Percentiles rank a stretch among this genome's conserved stretches.
Conservation (phyloP, 768 basidiomycete species). For the Omphalotus guepiniiformis region DNA sequence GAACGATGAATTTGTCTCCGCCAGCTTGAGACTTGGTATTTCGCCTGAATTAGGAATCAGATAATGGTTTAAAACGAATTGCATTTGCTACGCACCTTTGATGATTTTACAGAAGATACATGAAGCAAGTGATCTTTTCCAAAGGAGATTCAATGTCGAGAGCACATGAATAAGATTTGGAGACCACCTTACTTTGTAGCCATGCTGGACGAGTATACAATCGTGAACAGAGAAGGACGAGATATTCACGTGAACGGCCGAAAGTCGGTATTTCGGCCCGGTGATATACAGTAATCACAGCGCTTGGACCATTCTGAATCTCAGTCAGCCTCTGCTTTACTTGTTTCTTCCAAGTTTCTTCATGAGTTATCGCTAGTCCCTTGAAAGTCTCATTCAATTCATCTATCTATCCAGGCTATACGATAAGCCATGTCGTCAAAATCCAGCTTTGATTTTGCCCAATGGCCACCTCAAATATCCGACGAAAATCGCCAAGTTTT, state of each 20-base stretch:
- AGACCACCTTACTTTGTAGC: slow-evolving; percentile 10
- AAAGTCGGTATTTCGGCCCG: no score
- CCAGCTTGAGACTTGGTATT: slow-evolving; percentile 83
- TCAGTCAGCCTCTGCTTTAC: no score
- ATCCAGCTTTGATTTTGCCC: slow-evolving; percentile 39
- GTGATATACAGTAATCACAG: no score
- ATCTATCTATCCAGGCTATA: no score
- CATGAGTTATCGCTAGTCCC: no score
- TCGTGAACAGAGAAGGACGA: no score
- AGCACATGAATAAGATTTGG: no score
- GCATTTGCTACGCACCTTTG: slow-evolving; percentile 50
- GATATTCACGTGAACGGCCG: no score
- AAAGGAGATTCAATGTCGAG: not conserved
- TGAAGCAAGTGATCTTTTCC: slow-evolving; percentile 44
- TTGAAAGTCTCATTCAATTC: no score
- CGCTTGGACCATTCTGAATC: no score
- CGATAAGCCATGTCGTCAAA: not conserved
- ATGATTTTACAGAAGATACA: slow-evolving; percentile 97
- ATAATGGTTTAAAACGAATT: not conserved
- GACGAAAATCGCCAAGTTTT: slow-evolving; percentile 55
- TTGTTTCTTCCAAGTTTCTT: no score
- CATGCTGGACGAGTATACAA: no score
- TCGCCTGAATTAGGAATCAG: slow-evolving; percentile 49
- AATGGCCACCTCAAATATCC: slow-evolving; percentile 75
- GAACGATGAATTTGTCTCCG: slow-evolving; percentile 71